Evolutionary conservation across 495 filamentous ascomycete genomes (phyloP).

Genomic region (Penicillium turbatum): DNA sequence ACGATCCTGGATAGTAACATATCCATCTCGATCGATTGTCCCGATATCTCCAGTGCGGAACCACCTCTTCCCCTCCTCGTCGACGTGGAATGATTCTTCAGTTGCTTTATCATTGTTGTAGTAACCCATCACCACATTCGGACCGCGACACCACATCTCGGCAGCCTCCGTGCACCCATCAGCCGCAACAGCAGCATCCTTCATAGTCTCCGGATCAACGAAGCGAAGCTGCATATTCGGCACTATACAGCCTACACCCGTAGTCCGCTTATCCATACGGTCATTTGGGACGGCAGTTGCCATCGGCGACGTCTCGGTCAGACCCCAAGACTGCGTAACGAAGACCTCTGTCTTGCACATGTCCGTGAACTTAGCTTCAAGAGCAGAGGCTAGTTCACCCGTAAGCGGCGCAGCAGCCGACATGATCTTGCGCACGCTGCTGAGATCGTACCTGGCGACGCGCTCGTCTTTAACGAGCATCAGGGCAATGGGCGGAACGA

Average conservation of each 20-base stretch:
- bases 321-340: conserved; percentile 71
- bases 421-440: conserved; percentile 64
- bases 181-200: conserved; percentile 35
- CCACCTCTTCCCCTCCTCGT: conserved; percentile 48
- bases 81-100: conserved; percentile 49
- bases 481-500: conserved; percentile 71
- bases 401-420: conserved; percentile 79
- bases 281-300: conserved; percentile 43
- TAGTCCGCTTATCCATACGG: conserved; percentile 50
- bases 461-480: conserved; percentile 65
- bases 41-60: conserved; percentile 57
- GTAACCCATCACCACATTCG: conserved; percentile 63
- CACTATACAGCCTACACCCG: conserved; percentile 55
- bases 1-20: conserved; percentile 62
- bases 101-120: conserved; percentile 63
- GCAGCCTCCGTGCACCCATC: conserved; percentile 47
- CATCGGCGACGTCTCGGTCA: conserved; percentile 58
- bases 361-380: conserved; percentile 51
- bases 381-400: conserved; percentile 55
- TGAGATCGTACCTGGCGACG: conserved; percentile 67
- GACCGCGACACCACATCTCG: conserved; percentile 54
- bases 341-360: conserved; percentile 50
- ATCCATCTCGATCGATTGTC: conserved; percentile 47
- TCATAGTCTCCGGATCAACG: conserved; percentile 41
- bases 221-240: conserved; percentile 57